A percentile compares a stretch with the other conserved stretches of the same genome.
phyloP scores from a whole-genome alignment of 768 basidiomycete species.

The Amanita muscaria region DNA sequence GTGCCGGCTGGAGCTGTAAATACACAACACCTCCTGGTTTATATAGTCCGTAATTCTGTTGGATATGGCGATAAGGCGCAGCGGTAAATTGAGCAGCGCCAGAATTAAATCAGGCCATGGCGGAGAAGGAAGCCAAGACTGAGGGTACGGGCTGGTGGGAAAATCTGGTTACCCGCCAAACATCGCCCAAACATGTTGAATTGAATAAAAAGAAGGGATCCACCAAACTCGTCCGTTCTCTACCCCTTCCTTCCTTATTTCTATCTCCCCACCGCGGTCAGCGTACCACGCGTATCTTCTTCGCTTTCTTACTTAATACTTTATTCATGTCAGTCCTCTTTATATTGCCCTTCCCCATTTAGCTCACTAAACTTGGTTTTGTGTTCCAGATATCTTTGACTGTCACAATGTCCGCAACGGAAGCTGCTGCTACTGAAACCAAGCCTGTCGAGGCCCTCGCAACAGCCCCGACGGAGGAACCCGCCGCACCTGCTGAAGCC shows the following conservation, averaged over 20 bases:
- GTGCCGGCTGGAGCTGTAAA: neutral
- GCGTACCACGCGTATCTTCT: conserved; percentile 51
- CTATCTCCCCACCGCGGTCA: conserved; percentile 32
- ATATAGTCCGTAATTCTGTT: no score
- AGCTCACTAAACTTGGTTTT: conserved; percentile 11
- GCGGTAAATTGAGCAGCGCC: neutral
- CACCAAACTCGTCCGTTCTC: conserved; percentile 31
- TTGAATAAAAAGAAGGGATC: conserved; percentile 36
- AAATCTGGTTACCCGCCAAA: conserved; percentile 32
- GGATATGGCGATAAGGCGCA: neutral
- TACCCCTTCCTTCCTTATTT: conserved; percentile 55
- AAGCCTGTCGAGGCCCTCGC: conserved; percentile 27
- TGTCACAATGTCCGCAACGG: conserved; percentile 73
- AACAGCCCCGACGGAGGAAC: conserved; percentile 32
- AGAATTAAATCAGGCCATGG: conserved; percentile 1
- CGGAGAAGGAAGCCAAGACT: neutral
- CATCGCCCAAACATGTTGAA: conserved; percentile 33
- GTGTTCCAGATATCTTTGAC: conserved; percentile 42
- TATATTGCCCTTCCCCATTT: conserved; percentile 10
- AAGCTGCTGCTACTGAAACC: conserved; percentile 33
- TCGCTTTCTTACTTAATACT: conserved; percentile 50
- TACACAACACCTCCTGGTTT: no score
- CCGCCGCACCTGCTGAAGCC: conserved; percentile 53
- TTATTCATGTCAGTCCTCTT: conserved; percentile 34
- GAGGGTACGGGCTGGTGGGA: conserved; percentile 23